Evolutionary conservation across 495 filamentous ascomycete species (phyloP).

Genomic region (Aspergillus incahuasiensis): DNA sequence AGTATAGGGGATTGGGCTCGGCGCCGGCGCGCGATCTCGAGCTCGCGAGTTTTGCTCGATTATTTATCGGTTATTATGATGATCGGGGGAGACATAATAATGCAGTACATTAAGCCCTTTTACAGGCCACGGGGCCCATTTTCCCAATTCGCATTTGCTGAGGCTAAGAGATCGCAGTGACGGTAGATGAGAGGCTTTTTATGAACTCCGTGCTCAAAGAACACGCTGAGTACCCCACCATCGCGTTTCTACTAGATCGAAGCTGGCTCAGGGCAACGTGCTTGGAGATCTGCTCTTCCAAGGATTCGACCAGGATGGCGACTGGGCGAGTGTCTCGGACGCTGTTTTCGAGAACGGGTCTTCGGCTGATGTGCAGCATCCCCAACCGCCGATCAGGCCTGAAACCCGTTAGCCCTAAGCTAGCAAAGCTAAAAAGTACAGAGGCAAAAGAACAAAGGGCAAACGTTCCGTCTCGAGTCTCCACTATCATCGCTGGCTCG

Average conservation of each 20-base stretch:
- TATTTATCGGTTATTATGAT: slow-evolving; percentile 7
- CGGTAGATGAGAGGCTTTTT: not conserved
- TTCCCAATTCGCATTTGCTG: not conserved
- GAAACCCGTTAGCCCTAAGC: slow-evolving; percentile 13
- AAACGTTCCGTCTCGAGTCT: not conserved
- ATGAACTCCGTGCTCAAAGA: not conserved
- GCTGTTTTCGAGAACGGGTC: not conserved
- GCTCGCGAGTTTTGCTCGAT: slow-evolving; percentile 4
- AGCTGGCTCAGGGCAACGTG: slow-evolving; percentile 1
- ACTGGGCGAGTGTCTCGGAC: not conserved
- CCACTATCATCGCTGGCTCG: not conserved
- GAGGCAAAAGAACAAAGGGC: slow-evolving; percentile 2
- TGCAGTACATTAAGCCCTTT: not conserved
- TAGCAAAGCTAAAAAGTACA: slow-evolving; percentile 5
- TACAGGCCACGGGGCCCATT: not conserved
- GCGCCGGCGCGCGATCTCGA: not conserved
- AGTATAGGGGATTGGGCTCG: not conserved
- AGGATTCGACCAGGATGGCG: not conserved
- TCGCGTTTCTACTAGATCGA: not conserved
- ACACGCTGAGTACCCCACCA: no score
- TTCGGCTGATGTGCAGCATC: slow-evolving; percentile 18
- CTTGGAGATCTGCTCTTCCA: not conserved
- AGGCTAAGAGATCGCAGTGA: not conserved
- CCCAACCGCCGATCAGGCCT: slow-evolving; percentile 20
- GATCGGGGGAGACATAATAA: not conserved